Evolutionary conservation across 352 stramenopile genomes (phyloP).

Genomic region (Globisporangium megalacanthum): DNA sequence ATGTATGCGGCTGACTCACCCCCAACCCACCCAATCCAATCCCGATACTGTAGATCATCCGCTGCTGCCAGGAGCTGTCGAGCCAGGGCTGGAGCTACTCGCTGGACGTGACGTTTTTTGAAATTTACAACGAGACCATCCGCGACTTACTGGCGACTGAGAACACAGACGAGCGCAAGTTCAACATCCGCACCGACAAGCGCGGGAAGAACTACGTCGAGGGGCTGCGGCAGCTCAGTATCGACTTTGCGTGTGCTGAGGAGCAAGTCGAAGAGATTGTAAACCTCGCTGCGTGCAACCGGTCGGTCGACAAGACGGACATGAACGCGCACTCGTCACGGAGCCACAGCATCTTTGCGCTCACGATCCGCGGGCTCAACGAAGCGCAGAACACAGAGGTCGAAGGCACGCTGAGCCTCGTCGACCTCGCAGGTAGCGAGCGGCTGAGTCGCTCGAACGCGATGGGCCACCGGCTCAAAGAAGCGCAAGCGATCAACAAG

Average conservation of each 20-base stretch:
- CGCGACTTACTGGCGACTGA: constrained; percentile 92
- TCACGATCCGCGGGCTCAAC: constrained; percentile 88
- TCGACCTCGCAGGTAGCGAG: constrained; percentile 94
- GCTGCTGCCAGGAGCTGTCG: constrained; percentile 55
- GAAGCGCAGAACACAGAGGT: constrained; percentile 89
- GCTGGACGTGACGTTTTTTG: constrained; percentile 97
- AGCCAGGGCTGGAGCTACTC: constrained; percentile 94
- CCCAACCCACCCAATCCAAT: too few relatives aligned
- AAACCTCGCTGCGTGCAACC: constrained; percentile 87
- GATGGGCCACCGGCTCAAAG: constrained; percentile 91
- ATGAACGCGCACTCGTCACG: constrained; percentile 98
- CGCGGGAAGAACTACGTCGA: constrained; percentile 84
- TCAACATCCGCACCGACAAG: constrained; percentile 77
- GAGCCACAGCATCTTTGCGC: constrained; percentile 97
- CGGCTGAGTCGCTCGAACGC: constrained; percentile 91
- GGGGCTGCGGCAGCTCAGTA: constrained; percentile 76
- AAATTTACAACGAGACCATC: constrained; percentile 99
- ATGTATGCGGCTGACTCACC: background rate
- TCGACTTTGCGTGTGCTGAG: constrained; percentile 81
- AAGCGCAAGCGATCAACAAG: constrained; percentile 99
- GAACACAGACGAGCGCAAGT: constrained; percentile 44
- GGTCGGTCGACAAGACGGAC: constrained; percentile 96
- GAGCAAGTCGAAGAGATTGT: constrained; percentile 86
- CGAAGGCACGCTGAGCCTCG: constrained; percentile 92
- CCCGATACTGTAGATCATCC: constrained; percentile 51